Conservation (phyloP, 1,284 basidiomycete species). For the Mycosarcoma maydis region DNA sequence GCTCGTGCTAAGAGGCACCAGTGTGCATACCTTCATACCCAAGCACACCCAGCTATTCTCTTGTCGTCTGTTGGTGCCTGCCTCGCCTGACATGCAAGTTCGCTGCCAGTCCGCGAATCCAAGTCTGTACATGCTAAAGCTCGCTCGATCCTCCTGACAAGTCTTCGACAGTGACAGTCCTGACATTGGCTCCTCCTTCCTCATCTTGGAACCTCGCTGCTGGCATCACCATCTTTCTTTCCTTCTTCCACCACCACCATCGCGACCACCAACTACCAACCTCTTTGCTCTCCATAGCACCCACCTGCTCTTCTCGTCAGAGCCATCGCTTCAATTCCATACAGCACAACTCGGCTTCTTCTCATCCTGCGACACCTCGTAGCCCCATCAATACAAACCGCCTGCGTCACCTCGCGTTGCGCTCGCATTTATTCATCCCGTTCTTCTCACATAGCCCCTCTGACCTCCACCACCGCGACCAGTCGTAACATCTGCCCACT, state of each 20-base stretch:
- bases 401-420: too few relatives aligned
- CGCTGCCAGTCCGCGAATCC: constrained; percentile 7
- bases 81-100: neutral
- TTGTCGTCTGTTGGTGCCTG: neutral
- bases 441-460: too few relatives aligned
- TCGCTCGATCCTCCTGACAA: constrained; percentile 13
- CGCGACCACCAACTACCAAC: neutral
- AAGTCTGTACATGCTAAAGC: constrained; percentile 4
- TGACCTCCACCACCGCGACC: too few relatives aligned
- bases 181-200: neutral
- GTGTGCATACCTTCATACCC: neutral
- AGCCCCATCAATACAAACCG: too few relatives aligned
- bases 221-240: neutral
- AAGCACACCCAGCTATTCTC: too few relatives aligned
- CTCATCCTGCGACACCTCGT: too few relatives aligned
- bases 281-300: neutral
- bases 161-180: neutral
- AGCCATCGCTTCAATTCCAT: too few relatives aligned
- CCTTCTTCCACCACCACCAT: neutral
- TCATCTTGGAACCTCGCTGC: neutral
- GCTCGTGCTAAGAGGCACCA: too few relatives aligned
- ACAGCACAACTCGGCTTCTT: too few relatives aligned
- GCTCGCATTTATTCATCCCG: too few relatives aligned
- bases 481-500: constrained; percentile 20
- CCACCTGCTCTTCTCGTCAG: neutral